Base-by-base conservation (phyloP, 331 rosid species). In the Quercus phellos region DNA sequence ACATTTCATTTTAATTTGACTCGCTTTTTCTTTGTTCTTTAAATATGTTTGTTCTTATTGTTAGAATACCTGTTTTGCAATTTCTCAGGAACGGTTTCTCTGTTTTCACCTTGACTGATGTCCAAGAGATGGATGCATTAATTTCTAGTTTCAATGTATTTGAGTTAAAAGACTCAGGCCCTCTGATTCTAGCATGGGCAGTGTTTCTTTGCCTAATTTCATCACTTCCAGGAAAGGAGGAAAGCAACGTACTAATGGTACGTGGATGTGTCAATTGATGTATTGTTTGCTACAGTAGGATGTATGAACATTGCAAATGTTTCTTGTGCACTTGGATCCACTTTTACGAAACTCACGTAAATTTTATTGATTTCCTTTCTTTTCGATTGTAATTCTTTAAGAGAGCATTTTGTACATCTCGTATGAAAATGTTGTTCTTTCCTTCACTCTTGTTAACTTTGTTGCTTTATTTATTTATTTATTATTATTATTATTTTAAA, bases 151-250 rank as follows among this genome's bases (percentile, higher is more conserved):
- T 92, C 81, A 89, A 69, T 81, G 86, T 77, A 72, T 88, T 83
- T 85, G 95, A 90, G 82, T 84, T 86, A 56, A 89, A 92, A 80
- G 99, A 90, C 88, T 89, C 92, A 35, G 90, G 96, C 53, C 99
- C 97, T 22, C 79, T 94, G 74, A 78, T 94, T 84, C 88, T 94
- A 46, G 89, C 98, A n/a, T 94, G 99, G 97, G 99, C 98, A 12
- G 97, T 91, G 34, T 92, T 89, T 86, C 92, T 94, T 79, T 90
- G 93, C 86, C 79, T 92, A 58, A 84, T 85, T 79, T 85, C 90
- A 77, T 90, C 99, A 80, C 95, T 92, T 79, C 93, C 97, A 0
- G 92, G 85, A 51, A 94, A 90, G 84, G 92, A 90, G 84, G 93
- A 84, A 63, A 90, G 70, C 80, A 82, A 73, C 68, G 90, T 77